A percentile compares a stretch with the other conserved stretches of the same genome.
phyloP scores from a whole-genome alignment of 1,139 yeast species.

The Pichia sp. region DNA sequence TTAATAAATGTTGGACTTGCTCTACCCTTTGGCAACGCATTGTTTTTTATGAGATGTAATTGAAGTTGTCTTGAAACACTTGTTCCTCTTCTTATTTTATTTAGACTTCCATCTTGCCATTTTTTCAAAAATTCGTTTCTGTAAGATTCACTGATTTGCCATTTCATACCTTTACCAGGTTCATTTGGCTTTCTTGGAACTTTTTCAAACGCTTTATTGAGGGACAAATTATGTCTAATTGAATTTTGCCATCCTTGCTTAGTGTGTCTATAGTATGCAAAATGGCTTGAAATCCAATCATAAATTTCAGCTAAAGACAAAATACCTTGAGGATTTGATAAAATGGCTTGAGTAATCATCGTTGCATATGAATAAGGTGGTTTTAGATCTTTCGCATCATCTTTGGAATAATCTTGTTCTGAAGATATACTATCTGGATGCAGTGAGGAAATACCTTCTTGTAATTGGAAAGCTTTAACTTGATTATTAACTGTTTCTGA shows the following conservation, averaged over 20 bases:
- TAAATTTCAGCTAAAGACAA: constrained; percentile 88
- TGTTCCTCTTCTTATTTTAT: constrained; percentile 72
- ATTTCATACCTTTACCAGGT: constrained; percentile 98
- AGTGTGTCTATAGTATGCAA: constrained; percentile 85
- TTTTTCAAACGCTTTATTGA: constrained; percentile 70
- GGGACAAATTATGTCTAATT: constrained; percentile 53
- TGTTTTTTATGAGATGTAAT: constrained; percentile 66
- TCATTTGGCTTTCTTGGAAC: constrained; percentile 93
- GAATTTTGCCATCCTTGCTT: constrained; percentile 83
- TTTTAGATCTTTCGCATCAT: constrained; percentile 85
- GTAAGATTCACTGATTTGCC: constrained; percentile 88
- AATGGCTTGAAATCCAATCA: constrained; percentile 80
- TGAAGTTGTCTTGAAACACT: constrained; percentile 74
- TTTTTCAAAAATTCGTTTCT: constrained; percentile 78
- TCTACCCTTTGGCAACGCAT: constrained; percentile 49
- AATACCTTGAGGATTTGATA: constrained; percentile 82
- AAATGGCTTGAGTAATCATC: constrained; percentile 94
- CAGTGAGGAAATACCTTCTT: constrained; percentile 12
- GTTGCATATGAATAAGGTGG: constrained; percentile 98
- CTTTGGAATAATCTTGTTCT: constrained; percentile 75
- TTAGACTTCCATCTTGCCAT: constrained; percentile 66
- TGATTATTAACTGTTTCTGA: constrained; percentile 20
- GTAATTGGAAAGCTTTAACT: constrained; percentile 47
- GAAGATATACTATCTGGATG: constrained; percentile 24
- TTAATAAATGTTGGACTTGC: constrained; percentile 4